Base-by-base conservation (phyloP, 2,329 filamentous ascomycete genomes). In the Ceratocystis smalleyi region DNA sequence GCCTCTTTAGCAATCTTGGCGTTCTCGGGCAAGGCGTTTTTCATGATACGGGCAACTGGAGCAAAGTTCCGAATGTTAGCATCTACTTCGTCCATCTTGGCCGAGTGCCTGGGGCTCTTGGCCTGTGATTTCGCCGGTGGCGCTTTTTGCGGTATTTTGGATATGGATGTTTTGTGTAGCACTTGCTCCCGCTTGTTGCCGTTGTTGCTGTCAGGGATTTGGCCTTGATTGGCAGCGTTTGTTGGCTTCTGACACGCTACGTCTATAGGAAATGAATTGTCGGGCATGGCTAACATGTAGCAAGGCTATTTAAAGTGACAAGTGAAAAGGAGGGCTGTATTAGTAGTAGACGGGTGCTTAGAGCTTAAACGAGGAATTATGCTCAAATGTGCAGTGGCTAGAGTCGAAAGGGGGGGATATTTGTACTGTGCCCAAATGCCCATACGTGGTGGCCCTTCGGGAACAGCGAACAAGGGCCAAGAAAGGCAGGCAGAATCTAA, bases 1-100 rank as follows among this genome's bases (percentile, higher is more conserved):
- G 94, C 94, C 74, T 99, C 94, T 74, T 99, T 99, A 67, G 91
- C 91, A 67, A 99, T 99, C 77, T 99, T 99, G 70, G 94, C 94
- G 73, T 99, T 99, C 69, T 99, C 94, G 62, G 94, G 94, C 60
- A 99, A 81, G 5, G 94, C 94, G 71, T 91, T 88, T 77, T 99
- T 99, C 94, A 99, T 99, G 75, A 99, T 97, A 65, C 94, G 88
- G 69, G 94, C 94, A 72, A 99, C 94, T 99, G 87, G 85, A 77
- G 85, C 87, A 83, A 89, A 91, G 78, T 94, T 94, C 72, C 87
- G 85, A 79, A 94, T 94, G 80, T 95, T 91, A 95, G 90, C 88
- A 83, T 94, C 88, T 71, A 85, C 40, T 32, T 64, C 61, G 43
- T 66, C 65, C 17, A 35, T 59, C 24, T 57, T 62, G 10, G 49